phyloP scores from a whole-genome alignment of 2,329 filamentous ascomycete genomes.

The Apiospora malaysiana region DNA sequence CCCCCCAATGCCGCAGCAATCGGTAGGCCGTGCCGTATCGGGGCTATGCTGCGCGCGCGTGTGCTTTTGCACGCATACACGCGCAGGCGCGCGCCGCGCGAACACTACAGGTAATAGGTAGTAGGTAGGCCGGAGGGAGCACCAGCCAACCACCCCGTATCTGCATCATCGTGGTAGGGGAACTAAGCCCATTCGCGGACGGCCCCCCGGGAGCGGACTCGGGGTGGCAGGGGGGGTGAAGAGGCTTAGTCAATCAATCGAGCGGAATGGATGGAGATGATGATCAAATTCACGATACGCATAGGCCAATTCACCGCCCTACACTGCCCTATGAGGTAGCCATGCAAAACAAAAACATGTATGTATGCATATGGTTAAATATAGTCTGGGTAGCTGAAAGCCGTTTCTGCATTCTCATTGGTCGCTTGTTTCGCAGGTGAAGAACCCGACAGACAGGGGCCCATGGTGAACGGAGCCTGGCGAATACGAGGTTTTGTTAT shows the following conservation, averaged over 20 bases:
- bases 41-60: not conserved
- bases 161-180: not conserved
- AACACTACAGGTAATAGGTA: not conserved
- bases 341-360: not conserved
- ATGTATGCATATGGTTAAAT: not conserved
- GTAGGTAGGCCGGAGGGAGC: not conserved
- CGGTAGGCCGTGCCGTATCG: not conserved
- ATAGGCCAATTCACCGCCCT: constrained; percentile 15
- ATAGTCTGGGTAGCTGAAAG: constrained; percentile 1
- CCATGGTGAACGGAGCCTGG: constrained; percentile 13
- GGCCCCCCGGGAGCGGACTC: not conserved
- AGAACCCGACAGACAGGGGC: not conserved
- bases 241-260: not conserved
- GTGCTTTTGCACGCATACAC: not conserved
- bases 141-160: constrained; percentile 12
- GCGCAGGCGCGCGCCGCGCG: not conserved
- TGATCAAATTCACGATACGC: not conserved
- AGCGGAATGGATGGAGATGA: not conserved
- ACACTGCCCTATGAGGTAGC: not conserved
- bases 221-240: too few species aligned
- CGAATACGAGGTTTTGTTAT: constrained; percentile 13
- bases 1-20: not conserved
- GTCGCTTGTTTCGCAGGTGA: not conserved
- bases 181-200: not conserved
- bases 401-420: not conserved